Base-by-base conservation (phyloP, 1,139 yeast species). In the Saccharomyces pastorianus region DNA sequence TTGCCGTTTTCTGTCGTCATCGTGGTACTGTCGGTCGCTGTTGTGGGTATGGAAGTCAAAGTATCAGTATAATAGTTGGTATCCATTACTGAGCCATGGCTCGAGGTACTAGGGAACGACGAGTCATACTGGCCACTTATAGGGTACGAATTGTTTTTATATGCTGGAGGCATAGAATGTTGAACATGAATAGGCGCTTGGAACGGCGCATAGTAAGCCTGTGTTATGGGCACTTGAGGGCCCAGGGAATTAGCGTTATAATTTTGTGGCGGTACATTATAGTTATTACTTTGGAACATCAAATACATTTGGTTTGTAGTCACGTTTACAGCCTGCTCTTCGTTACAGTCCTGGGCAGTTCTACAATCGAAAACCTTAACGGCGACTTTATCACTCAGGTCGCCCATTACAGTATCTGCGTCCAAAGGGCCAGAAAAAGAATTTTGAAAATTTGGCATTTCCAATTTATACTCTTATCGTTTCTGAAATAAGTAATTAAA, bases 401-500 rank as follows among this genome's bases (percentile, higher is more conserved):
- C 42, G 42, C 17, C 11, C 42, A 38, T 38, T 17, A 38, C 42
- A 38, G 42, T 8, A 38, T 17, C 23, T n/a, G 42, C 11, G 11
- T 38, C 42, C 42, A 11, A 7, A 38, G 23, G 4, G 42, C 42
- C 42, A 38, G 42, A 38, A 38, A 38, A 38, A 38, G 42, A 17
- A 7, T 38, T 38, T 38, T 38, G 42, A 38, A 38, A 38, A 38
- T 38, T 38, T 38, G 42, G 42, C 42, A 38, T 38, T 17, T 7
- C 42, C 42, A 38, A 38, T 38, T 38, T 38, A 38, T 38, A 38
- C 42, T 38, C 42, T 38, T 38, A 38, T 38, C 42, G 42, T 38
- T 38, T 7, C 23, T 38, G 11, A 38, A 38, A 38, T 17, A 6
- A 38, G 23, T 38, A 38, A 14, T 14, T 3, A 14, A 38, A 8